Evolutionary conservation across 2,329 filamentous ascomycete species (phyloP).

Genomic region (Pseudocercospora cruenta): DNA sequence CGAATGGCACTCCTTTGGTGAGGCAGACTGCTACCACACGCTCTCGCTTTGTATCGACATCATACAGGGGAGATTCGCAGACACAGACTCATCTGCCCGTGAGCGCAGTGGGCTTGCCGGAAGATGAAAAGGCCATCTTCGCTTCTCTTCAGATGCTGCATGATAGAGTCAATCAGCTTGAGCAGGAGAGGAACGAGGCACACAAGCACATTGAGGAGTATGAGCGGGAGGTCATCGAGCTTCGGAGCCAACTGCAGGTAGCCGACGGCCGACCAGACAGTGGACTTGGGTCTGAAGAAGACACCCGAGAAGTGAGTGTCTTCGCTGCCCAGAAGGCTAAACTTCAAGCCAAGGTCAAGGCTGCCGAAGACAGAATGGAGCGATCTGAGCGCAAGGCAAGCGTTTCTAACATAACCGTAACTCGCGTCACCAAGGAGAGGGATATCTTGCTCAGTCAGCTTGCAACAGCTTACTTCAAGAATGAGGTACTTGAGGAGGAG

Average conservation of each 20-base stretch:
- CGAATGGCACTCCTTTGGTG: conserved; percentile 62
- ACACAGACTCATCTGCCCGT: conserved; percentile 51
- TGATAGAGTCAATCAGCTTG: conserved; percentile 60
- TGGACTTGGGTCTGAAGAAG: conserved; percentile 52
- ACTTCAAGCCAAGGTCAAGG: conserved; percentile 62
- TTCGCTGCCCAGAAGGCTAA: conserved; percentile 59
- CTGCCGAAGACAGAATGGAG: conserved; percentile 64
- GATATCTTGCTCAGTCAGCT: conserved; percentile 67
- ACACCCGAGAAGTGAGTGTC: conserved; percentile 43
- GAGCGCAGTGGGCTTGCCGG: conserved; percentile 59
- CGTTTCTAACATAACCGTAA: conserved; percentile 65
- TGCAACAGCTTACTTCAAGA: conserved; percentile 62
- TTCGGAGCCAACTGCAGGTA: conserved; percentile 53
- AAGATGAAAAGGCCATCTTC: conserved; percentile 66
- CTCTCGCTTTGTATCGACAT: conserved; percentile 59
- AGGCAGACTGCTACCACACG: conserved; percentile 54
- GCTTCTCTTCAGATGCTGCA: conserved; percentile 62
- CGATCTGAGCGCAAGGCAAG: conserved; percentile 65
- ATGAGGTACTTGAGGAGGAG: conserved; percentile 54
- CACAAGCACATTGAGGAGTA: conserved; percentile 58
- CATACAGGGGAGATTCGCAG: conserved; percentile 40
- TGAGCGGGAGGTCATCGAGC: conserved; percentile 63
- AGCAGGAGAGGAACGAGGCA: conserved; percentile 58
- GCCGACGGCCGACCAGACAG: conserved; percentile 52
- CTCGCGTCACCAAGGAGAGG: conserved; percentile 65